Evolutionary conservation across 108 stramenopile species (phyloP), one percentile per base, ranked within the genome.

Genomic region (Skeletonema marinoi): DNA sequence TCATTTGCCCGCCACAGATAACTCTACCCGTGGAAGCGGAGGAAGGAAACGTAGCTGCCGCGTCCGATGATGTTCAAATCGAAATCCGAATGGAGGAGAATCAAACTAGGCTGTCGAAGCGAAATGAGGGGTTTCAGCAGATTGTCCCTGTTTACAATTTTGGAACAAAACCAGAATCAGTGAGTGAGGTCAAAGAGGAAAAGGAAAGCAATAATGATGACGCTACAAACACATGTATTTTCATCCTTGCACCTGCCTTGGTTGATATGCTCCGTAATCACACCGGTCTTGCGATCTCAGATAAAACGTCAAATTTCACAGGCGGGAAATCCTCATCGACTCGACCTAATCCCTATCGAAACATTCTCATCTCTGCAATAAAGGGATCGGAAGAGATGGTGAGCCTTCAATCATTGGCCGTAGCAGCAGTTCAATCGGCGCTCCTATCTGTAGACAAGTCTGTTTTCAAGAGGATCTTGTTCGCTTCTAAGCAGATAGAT

Each of bases 211-310:
- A 33, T 7, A 25, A 58, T 32, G 50, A 16, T 41, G 51, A 74
- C 11, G 69, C 42, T 17, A 74, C 76, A 11, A 82, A 86, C 30
- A 42, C 78, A 3, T 91, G 88, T 56, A 83, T 89, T 5, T 94
- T 92, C 73, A 90, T 94, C 25, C 69, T 94, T 38, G 79, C 91
- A 3, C 90, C 93, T 14, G 93, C 86, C 8, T 74, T 94, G 60
- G 73, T 86, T 9, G 88, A 90, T 46, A 85, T 94, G 61, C 50
- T 94, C 16, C 73, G 81, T 48, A 86, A 73, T 32, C 38, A 59
- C 13, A 78, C 78, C 29, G 66, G 82, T 13, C 81, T 80, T 65
- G 29, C 59, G 11, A 60, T 67, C 4, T 42, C 84, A 16, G 77
- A 81, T 21, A 80, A 85, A 8, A 68, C 63, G 42, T 74, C 85